Percentiles rank a stretch among this genome's conserved stretches.
Evolutionary conservation across 106 monocot genomes (phyloP).

Genomic region (Allium fistulosum): DNA sequence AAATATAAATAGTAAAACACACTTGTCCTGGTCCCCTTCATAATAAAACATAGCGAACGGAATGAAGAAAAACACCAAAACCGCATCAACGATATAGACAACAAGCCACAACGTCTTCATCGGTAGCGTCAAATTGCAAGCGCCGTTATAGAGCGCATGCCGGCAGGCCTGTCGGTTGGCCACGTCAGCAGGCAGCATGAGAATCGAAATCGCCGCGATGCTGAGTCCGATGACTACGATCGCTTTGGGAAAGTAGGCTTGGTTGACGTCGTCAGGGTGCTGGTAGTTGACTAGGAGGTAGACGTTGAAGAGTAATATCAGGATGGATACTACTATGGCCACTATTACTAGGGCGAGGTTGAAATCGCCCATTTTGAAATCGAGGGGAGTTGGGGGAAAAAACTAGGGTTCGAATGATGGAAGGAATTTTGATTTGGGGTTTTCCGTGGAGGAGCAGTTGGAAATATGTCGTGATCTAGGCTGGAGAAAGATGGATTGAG

Average conservation of each 20-base stretch:
- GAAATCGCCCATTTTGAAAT: slow-evolving; percentile 76
- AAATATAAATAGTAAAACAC: background rate
- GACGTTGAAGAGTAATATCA: slow-evolving; percentile 71
- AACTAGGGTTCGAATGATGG: background rate
- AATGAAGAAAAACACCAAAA: slow-evolving; percentile 86
- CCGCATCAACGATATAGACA: slow-evolving; percentile 69
- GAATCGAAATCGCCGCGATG: slow-evolving; percentile 83
- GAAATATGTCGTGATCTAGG: too few species aligned
- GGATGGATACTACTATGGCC: slow-evolving; percentile 61
- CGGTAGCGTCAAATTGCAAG: slow-evolving; percentile 73
- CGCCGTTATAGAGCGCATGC: slow-evolving; percentile 80
- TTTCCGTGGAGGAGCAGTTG: too few species aligned
- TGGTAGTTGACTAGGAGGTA: slow-evolving; percentile 93
- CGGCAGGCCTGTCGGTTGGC: slow-evolving; percentile 83
- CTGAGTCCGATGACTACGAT: slow-evolving; percentile 85
- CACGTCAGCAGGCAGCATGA: slow-evolving; percentile 97
- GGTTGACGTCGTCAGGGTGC: slow-evolving; percentile 92
- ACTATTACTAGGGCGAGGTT: slow-evolving; percentile 89
- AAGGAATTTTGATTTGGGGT: too few species aligned
- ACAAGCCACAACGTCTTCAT: slow-evolving; percentile 95
- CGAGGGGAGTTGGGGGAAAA: background rate
- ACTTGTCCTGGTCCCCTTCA: slow-evolving; percentile 99
- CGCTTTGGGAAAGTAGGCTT: slow-evolving; percentile 93
- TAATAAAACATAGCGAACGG: slow-evolving; percentile 99
- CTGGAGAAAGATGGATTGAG: too few species aligned